These are phyloP conservation scores for Quercus aquifolioides DNA, from an alignment of 306 rosid genomes.

Conservation along the genomic window DNA sequence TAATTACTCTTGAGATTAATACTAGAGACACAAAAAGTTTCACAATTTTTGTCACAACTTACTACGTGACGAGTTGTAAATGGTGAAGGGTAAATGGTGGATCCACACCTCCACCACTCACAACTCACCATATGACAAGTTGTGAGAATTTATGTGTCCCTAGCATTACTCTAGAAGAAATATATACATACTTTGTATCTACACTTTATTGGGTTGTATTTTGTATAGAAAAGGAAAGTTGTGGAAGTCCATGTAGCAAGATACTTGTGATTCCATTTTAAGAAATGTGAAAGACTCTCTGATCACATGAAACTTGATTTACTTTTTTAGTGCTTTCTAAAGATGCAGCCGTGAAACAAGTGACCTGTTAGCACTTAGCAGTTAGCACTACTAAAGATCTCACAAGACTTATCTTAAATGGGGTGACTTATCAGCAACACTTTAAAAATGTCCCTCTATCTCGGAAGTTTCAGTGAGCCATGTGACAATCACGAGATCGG, in stretches of 20 bases:
- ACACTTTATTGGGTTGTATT: neutral
- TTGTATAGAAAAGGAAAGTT: neutral
- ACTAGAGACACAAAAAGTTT: too few species aligned
- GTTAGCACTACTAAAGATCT: neutral
- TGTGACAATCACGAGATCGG: neutral
- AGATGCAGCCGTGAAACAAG: too few species aligned
- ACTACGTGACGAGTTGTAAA: fast-evolving
- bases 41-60: too few species aligned
- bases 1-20: too few species aligned
- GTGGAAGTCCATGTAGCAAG: neutral
- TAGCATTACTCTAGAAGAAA: too few species aligned
- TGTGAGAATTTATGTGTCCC: fast-evolving
- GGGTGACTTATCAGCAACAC: neutral
- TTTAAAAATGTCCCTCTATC: neutral
- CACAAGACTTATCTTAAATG: neutral
- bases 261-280: neutral
- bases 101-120: fast-evolving
- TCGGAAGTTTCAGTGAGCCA: neutral
- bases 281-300: neutral
- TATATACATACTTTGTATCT: too few species aligned
- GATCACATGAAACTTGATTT: neutral
- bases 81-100: too few species aligned
- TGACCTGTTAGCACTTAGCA: too few species aligned
- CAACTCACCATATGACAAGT: too few species aligned
- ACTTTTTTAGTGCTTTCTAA: too few species aligned